Conservation (phyloP, 805 yeast genomes). For the Candida yuanshanica region DNA sequence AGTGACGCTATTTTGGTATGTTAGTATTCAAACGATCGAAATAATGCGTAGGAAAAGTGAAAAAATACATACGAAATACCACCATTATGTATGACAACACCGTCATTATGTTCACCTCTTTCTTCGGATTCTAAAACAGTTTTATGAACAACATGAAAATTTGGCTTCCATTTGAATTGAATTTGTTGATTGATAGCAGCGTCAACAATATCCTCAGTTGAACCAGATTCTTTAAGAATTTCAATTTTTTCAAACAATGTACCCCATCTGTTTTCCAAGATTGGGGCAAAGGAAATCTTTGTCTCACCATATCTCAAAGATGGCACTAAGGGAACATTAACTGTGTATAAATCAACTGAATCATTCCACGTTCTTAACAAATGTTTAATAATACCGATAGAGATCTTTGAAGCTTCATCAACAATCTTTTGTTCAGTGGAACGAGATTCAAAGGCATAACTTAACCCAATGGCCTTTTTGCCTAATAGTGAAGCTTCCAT, state of each 20-base stretch:
- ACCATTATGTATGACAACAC: slow-evolving; percentile 27
- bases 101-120: slow-evolving; percentile 23
- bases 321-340: slow-evolving; percentile 74
- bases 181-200: slow-evolving; percentile 37
- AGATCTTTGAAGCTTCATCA: slow-evolving; percentile 56
- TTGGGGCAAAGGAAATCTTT: slow-evolving; percentile 67
- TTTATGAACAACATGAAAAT: slow-evolving; percentile 62
- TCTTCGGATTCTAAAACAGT: slow-evolving; percentile 35
- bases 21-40: slow-evolving; percentile 32
- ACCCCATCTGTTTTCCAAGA: slow-evolving; percentile 76
- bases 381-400: slow-evolving; percentile 58
- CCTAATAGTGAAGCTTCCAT: slow-evolving; percentile 81
- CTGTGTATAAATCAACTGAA: slow-evolving; percentile 65
- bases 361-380: slow-evolving; percentile 53
- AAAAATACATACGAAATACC: slow-evolving; percentile 21
- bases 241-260: slow-evolving; percentile 41
- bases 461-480: slow-evolving; percentile 66
- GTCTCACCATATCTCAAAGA: slow-evolving; percentile 49
- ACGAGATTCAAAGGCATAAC: slow-evolving; percentile 69
- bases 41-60: not conserved
- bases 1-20: slow-evolving; percentile 48
- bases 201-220: slow-evolving; percentile 42
- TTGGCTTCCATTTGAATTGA: slow-evolving; percentile 78
- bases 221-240: slow-evolving; percentile 17
- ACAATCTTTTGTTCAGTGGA: slow-evolving; percentile 32